Base-by-base conservation (phyloP, 345 rosid species). In the Corymbia maculata region DNA sequence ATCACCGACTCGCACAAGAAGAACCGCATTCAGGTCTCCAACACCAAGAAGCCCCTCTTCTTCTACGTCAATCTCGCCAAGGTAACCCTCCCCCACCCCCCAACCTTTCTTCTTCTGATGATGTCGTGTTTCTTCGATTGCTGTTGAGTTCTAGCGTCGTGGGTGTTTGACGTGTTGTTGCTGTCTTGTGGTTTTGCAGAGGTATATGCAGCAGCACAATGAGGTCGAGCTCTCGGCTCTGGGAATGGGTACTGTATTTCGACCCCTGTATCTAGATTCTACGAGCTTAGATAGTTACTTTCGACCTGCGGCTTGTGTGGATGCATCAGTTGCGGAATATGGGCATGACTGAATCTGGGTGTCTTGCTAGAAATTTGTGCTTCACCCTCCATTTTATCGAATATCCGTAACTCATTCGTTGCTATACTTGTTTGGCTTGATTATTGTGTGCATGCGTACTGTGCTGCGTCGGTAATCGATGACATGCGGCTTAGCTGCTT, bases 51-150 rank as follows among this genome's bases (percentile, higher is more conserved):
- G 68, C 97, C 96, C 30, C 95, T 94, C 85, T 95, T 94, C 90
- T 95, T 95, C 94, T 95, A 94, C 59, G 97, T 94, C 87, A 94
- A 95, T 88, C 96, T 95, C 92, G 95, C 96, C 91, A 95, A 95
- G 97, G 95, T 93, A 68, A 42, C 7, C 44, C 51, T 51, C 7
- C 44, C 51, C 55, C 24, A 6, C 9, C 44, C 24, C 5, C 61
- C 42, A 36, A 36, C 5, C 28, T 55, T 55, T 24, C 61, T 28
- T 24, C 28, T 22, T 22, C 16, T 12, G 0, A 1, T 16, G 3
- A 5, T 26, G 14, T 75, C 19, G 84, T 75, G 84, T 75, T 42
- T 42, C 49, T 19, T 42, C 1, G 84, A 42, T 19, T 42, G 84
- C 49, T 36, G 4, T 75, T 42, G 42, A 75, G 49, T 75, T 10